Percentiles rank a stretch among this genome's conserved stretches.
phyloP scores from a whole-genome alignment of 1,139 yeast species.

The Magnusiomyces paraingens region DNA sequence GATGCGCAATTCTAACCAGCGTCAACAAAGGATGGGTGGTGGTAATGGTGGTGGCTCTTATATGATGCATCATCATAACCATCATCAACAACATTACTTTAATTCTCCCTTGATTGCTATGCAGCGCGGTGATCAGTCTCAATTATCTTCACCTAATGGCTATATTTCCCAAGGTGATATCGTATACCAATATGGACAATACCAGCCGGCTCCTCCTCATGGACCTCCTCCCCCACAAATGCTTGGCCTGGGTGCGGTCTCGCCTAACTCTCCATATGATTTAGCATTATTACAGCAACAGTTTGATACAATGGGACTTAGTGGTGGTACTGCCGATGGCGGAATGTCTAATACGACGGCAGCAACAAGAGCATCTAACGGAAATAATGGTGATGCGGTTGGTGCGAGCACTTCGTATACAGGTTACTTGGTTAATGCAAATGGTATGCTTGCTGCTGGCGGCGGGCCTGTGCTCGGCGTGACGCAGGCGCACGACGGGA shows the following conservation, averaged over 20 bases:
- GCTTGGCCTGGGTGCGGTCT: background rate
- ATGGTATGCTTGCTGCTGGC: background rate
- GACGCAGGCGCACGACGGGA: background rate
- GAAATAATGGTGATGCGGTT: background rate
- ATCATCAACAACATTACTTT: background rate
- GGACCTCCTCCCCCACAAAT: background rate
- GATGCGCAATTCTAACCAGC: background rate
- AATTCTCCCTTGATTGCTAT: background rate
- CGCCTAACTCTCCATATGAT: constrained; percentile 1
- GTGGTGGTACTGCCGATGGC: background rate
- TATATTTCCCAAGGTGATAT: background rate
- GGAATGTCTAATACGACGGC: background rate
- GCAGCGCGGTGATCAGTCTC: background rate
- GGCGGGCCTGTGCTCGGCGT: background rate
- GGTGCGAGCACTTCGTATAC: background rate
- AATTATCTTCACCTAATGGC: background rate
- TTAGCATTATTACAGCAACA: constrained; percentile 10
- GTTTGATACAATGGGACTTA: constrained; percentile 10
- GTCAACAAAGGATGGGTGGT: background rate
- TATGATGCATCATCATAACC: constrained; percentile 1
- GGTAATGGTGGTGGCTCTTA: background rate
- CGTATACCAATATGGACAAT: background rate
- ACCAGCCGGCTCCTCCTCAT: background rate
- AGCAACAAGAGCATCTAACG: background rate
- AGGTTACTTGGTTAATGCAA: background rate